Evolutionary conservation across 1,284 basidiomycete genomes (phyloP).

Genomic region (Puccinia polysora): DNA sequence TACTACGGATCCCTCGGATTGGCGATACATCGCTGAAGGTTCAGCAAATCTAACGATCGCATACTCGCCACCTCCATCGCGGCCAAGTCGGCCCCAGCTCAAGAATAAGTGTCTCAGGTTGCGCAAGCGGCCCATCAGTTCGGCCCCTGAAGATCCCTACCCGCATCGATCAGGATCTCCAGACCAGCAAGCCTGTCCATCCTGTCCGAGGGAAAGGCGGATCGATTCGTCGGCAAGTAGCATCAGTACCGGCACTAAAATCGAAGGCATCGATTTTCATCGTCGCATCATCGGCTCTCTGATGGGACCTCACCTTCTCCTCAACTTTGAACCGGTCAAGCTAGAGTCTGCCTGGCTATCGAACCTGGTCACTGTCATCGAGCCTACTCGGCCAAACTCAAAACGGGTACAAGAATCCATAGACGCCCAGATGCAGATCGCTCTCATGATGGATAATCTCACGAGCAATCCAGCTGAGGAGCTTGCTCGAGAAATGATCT

Average conservation of each 20-base stretch:
- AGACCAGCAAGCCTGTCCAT: neutral
- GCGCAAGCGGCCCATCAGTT: neutral
- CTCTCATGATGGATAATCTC: constrained; percentile 29
- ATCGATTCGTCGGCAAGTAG: too few species aligned
- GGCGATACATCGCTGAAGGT: constrained; percentile 35
- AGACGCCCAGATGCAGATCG: neutral
- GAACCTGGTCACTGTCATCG: neutral
- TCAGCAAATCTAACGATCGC: constrained; percentile 33
- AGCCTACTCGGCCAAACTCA: neutral
- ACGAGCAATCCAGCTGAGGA: neutral
- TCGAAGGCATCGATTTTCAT: constrained; percentile 25
- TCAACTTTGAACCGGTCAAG: neutral
- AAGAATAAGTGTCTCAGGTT: constrained; percentile 16
- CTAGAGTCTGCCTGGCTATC: constrained; percentile 11
- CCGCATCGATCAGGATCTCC: neutral
- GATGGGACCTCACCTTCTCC: neutral
- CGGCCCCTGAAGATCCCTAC: neutral
- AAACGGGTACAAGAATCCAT: neutral
- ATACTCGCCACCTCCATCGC: neutral
- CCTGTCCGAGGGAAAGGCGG: neutral
- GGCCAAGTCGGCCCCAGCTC: neutral
- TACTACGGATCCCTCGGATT: neutral
- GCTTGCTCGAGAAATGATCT: neutral
- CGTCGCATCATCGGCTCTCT: neutral
- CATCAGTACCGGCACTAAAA: too few species aligned